Percentiles rank a stretch among this genome's conserved stretches.
Evolutionary conservation across 805 yeast species (phyloP).

Genomic region (Pichia rugopelliculosa): DNA sequence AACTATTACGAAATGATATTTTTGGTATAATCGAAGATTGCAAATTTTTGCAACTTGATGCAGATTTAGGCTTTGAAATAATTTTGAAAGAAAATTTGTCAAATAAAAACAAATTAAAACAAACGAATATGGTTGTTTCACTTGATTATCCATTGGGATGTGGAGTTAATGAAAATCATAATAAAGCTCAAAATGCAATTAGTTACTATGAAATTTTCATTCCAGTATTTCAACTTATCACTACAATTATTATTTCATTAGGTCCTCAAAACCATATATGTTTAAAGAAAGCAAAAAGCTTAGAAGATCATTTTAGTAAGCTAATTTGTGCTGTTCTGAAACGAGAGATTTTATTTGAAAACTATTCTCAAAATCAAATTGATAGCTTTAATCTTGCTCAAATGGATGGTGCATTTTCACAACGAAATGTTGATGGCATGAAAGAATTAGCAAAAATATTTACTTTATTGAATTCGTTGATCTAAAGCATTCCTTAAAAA

Average conservation of each 20-base stretch:
- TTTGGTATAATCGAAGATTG: slow-evolving; percentile 54
- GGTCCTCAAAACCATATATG: slow-evolving; percentile 68
- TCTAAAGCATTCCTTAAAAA: slow-evolving; percentile 1
- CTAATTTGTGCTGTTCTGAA: slow-evolving; percentile 46
- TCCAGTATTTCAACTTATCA: slow-evolving; percentile 66
- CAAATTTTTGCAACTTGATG: slow-evolving; percentile 57
- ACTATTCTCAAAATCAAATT: slow-evolving; percentile 1
- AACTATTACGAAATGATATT: slow-evolving; percentile 65
- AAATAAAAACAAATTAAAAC: slow-evolving; percentile 13
- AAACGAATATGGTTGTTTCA: slow-evolving; percentile 39
- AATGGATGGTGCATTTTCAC: not conserved
- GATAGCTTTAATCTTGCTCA: not conserved
- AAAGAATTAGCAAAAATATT: slow-evolving; percentile 22
- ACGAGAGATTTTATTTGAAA: slow-evolving; percentile 20
- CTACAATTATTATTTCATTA: slow-evolving; percentile 61
- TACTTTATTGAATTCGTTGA: slow-evolving; percentile 24
- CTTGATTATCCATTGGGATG: slow-evolving; percentile 42
- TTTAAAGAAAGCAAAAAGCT: slow-evolving; percentile 41
- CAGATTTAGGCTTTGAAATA: slow-evolving; percentile 61
- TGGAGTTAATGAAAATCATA: not conserved
- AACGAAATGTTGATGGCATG: slow-evolving; percentile 15
- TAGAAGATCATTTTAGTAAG: slow-evolving; percentile 46
- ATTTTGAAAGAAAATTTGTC: slow-evolving; percentile 14
- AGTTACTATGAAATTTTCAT: slow-evolving; percentile 62
- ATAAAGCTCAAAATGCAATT: slow-evolving; percentile 27